These are phyloP conservation scores for Blastobotrys serpentis DNA, from an alignment of 1,139 yeast genomes.

Conservation along the genomic window DNA sequence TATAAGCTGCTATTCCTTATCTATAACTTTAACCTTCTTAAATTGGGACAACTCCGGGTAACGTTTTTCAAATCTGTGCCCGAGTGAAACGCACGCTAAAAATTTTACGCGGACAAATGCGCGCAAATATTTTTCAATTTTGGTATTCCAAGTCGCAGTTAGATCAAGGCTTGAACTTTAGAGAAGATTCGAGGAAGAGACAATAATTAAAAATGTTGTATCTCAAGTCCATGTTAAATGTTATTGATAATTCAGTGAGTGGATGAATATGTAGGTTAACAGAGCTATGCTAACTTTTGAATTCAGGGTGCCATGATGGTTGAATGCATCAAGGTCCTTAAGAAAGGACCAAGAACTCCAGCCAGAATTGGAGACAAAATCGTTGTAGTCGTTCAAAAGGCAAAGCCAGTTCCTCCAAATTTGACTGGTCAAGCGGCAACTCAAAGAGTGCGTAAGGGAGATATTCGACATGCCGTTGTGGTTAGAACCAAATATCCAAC, in stretches of 20 bases:
- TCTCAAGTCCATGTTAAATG: conserved; percentile 82
- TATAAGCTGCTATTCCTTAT: too few species aligned
- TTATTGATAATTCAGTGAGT: conserved; percentile 76
- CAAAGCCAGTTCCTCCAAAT: conserved; percentile 69
- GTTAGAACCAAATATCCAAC: conserved; percentile 90
- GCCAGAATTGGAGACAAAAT: conserved; percentile 90
- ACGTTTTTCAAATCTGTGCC: too few species aligned
- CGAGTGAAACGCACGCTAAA: too few species aligned
- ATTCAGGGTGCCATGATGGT: conserved; percentile 79
- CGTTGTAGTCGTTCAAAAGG: conserved; percentile 92
- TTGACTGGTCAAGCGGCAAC: conserved; percentile 38
- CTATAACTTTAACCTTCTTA: too few species aligned
- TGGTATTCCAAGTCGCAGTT: too few species aligned
- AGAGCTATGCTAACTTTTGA: not conserved
- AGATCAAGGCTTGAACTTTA: too few species aligned
- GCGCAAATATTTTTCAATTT: too few species aligned
- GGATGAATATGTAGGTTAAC: not conserved
- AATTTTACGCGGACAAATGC: too few species aligned
- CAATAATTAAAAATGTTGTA: conserved; percentile 59
- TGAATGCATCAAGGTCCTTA: conserved; percentile 92
- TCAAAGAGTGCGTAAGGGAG: conserved; percentile 90
- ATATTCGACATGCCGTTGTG: conserved; percentile 91
- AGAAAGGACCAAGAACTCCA: conserved; percentile 80
- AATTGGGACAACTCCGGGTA: not conserved
- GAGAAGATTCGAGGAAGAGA: not conserved